These are phyloP conservation scores for Blakeslea trispora DNA, from an alignment of 371 early-diverging fungal species.

Conservation along the genomic window DNA sequence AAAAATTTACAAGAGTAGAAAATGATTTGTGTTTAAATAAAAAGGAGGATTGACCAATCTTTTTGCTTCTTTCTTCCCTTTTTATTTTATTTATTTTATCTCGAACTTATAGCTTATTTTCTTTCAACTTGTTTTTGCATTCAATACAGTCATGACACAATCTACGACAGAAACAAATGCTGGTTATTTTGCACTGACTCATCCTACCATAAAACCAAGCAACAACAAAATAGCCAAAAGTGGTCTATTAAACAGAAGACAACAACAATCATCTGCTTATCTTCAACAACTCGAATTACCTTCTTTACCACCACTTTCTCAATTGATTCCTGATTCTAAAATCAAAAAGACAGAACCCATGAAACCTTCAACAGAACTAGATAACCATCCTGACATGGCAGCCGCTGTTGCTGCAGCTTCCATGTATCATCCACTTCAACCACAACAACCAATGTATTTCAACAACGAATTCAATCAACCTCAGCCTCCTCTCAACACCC, in stretches of 20 bases:
- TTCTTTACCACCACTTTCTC: slow-evolving; percentile 33
- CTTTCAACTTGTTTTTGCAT: too few relatives aligned
- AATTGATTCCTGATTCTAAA: slow-evolving; percentile 18
- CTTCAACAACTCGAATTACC: slow-evolving; percentile 30
- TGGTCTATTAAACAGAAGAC: slow-evolving; percentile 24
- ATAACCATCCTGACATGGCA: slow-evolving; percentile 10
- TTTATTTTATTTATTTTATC: slow-evolving; percentile 1
- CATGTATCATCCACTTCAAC: slow-evolving; percentile 6
- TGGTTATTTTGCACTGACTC: slow-evolving; percentile 13
- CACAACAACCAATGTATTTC: slow-evolving; percentile 1
- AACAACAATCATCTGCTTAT: slow-evolving; percentile 16
- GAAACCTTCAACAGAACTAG: background rate
- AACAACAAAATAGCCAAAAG: slow-evolving; percentile 11
- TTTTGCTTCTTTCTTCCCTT: slow-evolving; percentile 10
- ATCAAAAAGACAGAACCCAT: slow-evolving; percentile 6
- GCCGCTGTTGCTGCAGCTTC: slow-evolving; percentile 6
- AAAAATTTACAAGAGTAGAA: background rate
- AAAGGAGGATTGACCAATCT: background rate
- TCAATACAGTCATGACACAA: slow-evolving; percentile 20
- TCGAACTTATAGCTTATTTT: background rate
- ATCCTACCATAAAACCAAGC: slow-evolving; percentile 5
- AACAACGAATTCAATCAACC: background rate
- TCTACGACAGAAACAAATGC: slow-evolving; percentile 2
- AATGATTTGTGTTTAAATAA: background rate
- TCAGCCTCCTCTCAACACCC: background rate